Evolutionary conservation across 106 monocot genomes (phyloP).

Genomic region (Phalaenopsis aphrodite): DNA sequence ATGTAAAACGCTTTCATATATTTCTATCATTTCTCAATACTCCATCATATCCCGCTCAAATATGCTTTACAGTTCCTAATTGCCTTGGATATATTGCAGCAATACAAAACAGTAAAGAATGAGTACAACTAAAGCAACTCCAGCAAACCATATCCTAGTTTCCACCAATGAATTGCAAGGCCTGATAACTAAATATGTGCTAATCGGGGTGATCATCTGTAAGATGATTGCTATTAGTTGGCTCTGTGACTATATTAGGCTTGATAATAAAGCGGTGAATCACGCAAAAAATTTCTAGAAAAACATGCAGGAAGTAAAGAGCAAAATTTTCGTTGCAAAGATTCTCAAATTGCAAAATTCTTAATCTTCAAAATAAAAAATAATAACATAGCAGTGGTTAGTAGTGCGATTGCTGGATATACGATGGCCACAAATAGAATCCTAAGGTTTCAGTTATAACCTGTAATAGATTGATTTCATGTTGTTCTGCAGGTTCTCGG

Average conservation of each 20-base stretch:
- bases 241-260: neutral
- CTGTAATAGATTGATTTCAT: constrained; percentile 55
- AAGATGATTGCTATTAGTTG: neutral
- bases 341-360: neutral
- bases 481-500: constrained; percentile 39
- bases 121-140: neutral
- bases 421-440: neutral
- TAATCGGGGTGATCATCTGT: neutral
- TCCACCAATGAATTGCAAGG: neutral
- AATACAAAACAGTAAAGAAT: neutral
- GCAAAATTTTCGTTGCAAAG: neutral
- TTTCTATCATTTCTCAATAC: neutral
- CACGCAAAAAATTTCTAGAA: neutral
- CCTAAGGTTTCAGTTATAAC: constrained; percentile 11
- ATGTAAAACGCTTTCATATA: neutral
- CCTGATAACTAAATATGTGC: neutral
- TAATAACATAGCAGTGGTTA: neutral
- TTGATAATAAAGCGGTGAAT: neutral
- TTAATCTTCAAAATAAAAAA: neutral
- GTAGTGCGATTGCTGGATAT: neutral
- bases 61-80: neutral
- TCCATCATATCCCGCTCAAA: neutral
- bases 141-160: neutral
- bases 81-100: neutral
- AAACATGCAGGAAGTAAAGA: neutral